phyloP scores from a whole-genome alignment of 2,329 filamentous ascomycete species.

The Zasmidium citrigriseum region DNA sequence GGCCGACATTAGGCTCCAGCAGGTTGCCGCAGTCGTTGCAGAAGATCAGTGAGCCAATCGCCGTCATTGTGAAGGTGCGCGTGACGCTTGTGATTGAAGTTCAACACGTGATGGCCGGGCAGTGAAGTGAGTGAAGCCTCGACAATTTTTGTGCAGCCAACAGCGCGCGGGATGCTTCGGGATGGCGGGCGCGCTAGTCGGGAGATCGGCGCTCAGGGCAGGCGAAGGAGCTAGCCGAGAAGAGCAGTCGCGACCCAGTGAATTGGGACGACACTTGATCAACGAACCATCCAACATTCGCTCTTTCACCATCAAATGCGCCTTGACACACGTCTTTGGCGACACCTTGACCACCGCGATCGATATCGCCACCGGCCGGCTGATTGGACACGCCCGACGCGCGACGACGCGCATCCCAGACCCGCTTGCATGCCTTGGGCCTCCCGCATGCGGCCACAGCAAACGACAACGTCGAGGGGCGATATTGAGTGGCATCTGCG shows the following conservation, averaged over 20 bases:
- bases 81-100: not conserved
- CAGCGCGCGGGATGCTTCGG: too few species aligned
- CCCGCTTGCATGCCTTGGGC: constrained; percentile 1
- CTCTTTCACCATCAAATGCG: not conserved
- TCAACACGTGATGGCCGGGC: not conserved
- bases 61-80: constrained; percentile 64
- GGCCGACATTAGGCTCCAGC: constrained; percentile 75
- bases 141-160: too few species aligned
- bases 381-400: not conserved
- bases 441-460: constrained; percentile 10
- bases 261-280: not conserved
- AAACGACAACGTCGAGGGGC: not conserved
- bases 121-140: not conserved
- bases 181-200: too few species aligned
- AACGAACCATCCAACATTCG: not conserved
- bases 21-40: constrained; percentile 92
- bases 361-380: not conserved
- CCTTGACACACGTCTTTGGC: not conserved
- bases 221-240: too few species aligned
- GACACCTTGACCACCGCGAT: not conserved
- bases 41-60: constrained; percentile 88
- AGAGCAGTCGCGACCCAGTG: not conserved
- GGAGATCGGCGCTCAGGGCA: too few species aligned
- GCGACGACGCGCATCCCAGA: constrained; percentile 6
- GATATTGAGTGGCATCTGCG: not conserved